Base-by-base conservation (phyloP, 495 filamentous ascomycete genomes). In the Aspergillus egyptiacus region DNA sequence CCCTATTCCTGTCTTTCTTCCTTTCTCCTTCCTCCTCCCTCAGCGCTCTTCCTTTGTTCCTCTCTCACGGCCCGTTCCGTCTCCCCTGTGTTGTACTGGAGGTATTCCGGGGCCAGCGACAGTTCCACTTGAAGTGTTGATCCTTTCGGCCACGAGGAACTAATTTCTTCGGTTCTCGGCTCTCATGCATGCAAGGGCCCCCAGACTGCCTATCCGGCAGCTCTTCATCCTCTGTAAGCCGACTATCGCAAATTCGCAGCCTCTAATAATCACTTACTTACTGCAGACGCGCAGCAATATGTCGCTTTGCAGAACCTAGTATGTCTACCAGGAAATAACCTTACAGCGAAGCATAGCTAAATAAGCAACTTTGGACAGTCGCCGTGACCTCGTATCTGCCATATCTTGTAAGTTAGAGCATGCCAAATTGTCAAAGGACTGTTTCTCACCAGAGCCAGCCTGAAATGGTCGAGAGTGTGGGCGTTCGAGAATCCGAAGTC, bases 381-480 rank as follows among this genome's bases (percentile, higher is more conserved):
- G 84, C 88, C 19, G 70, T 89, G 54, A 95, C 90, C 5, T 90
- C 85, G 7, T 81, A 95, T 52, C 87, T 85, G 51, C 91, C 91
- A 13, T 97, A 97, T 63, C 76, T 97, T 30, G 72, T 74, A 62
- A 20, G 70, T 56, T 17, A 24, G 22, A 31, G 19, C 15, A 19
- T 9, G 39, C 8, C 30, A 5, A 23, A 17, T 27, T 4, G n/a
- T 13, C 27, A 17, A 33, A 1, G 25, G 2, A 37, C 10, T 10
- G 15, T 20, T 24, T 15, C 31, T 42, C 7, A 43, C 44, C 7
- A 17, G 14, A 7, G 7, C 28, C 38, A 74, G 71, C 87, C 86
- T 19, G 91, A 90, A 69, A 89, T 95, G 83, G 86, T 93, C 42
- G 78, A 84, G 53, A 81, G 76, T 66, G 85, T 95, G 50, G 81